Conservation (phyloP, 257 asterid genomes). For the Solanum arcanum region DNA sequence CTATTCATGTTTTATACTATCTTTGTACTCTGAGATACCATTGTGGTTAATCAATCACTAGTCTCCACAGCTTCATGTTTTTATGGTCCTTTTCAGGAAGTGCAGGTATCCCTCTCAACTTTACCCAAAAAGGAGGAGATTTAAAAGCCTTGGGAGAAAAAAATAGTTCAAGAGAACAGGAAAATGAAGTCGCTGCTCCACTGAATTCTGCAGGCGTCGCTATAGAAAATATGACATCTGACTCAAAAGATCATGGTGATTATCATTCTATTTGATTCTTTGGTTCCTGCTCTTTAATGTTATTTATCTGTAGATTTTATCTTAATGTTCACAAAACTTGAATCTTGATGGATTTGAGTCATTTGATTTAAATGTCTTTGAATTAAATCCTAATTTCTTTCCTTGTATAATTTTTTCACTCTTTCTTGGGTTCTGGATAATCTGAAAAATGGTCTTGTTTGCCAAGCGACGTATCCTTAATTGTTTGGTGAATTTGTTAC, state of each 20-base stretch:
- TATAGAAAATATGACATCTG: constrained; percentile 11
- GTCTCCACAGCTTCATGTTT: background rate
- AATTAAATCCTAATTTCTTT: background rate
- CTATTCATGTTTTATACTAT: background rate
- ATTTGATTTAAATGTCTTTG: background rate
- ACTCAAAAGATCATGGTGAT: constrained; percentile 24
- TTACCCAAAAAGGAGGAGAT: constrained; percentile 15
- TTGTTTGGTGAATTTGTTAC: background rate
- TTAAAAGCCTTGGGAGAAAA: constrained; percentile 16
- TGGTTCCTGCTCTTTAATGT: background rate
- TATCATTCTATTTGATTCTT: background rate
- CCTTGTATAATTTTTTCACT: background rate
- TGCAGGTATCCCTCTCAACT: constrained; percentile 14
- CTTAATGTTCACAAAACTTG: background rate
- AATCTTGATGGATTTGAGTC: background rate
- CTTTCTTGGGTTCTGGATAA: background rate
- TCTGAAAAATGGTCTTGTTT: background rate
- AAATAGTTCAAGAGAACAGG: constrained; percentile 20
- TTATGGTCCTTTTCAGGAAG: background rate
- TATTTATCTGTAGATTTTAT: background rate
- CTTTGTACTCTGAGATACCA: background rate
- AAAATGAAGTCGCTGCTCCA: constrained; percentile 11
- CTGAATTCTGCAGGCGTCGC: constrained; percentile 15
- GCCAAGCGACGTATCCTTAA: background rate
- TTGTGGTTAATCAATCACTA: background rate